Percentiles rank a stretch among this genome's conserved stretches.
phyloP scores from a whole-genome alignment of 495 filamentous ascomycete genomes.

The Talaromyces thailandensis region DNA sequence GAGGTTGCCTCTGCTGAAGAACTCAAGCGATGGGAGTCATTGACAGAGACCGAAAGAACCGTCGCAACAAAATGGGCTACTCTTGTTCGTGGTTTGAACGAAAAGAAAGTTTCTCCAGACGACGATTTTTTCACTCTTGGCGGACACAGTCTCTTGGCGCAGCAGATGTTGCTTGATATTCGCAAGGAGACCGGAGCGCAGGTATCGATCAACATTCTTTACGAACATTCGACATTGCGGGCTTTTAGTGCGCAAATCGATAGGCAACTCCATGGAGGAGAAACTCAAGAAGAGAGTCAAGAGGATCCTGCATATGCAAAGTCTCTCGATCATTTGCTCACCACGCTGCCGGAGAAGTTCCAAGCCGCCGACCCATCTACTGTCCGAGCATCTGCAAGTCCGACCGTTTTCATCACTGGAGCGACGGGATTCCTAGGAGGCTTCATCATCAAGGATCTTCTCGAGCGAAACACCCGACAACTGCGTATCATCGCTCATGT shows the following conservation, averaged over 20 bases:
- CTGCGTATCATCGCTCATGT: slow-evolving; percentile 72
- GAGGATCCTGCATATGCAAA: slow-evolving; percentile 43
- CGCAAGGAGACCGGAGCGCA: slow-evolving; percentile 56
- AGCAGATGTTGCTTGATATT: slow-evolving; percentile 71
- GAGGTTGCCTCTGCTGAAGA: slow-evolving; percentile 24
- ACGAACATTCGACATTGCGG: slow-evolving; percentile 63
- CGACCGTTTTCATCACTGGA: slow-evolving; percentile 76
- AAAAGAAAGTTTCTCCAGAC: slow-evolving; percentile 52
- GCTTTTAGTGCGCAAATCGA: slow-evolving; percentile 72
- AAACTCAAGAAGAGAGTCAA: slow-evolving; percentile 13
- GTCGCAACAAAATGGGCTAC: slow-evolving; percentile 60
- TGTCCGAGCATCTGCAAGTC: slow-evolving; percentile 10
- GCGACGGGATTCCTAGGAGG: slow-evolving; percentile 88
- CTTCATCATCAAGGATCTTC: slow-evolving; percentile 67
- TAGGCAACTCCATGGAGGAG: slow-evolving; percentile 6
- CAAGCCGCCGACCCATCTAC: neutral
- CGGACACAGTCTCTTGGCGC: slow-evolving; percentile 79
- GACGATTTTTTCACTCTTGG: slow-evolving; percentile 82
- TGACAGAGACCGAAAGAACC: slow-evolving; percentile 58
- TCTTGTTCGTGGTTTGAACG: slow-evolving; percentile 42
- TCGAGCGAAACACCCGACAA: slow-evolving; percentile 46
- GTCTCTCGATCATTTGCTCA: slow-evolving; percentile 51
- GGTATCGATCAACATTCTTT: slow-evolving; percentile 69
- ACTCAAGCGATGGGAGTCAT: slow-evolving; percentile 14
- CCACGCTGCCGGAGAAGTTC: slow-evolving; percentile 35